phyloP scores from a whole-genome alignment of 495 filamentous ascomycete species.

The Staphylotrichum longicolle region DNA sequence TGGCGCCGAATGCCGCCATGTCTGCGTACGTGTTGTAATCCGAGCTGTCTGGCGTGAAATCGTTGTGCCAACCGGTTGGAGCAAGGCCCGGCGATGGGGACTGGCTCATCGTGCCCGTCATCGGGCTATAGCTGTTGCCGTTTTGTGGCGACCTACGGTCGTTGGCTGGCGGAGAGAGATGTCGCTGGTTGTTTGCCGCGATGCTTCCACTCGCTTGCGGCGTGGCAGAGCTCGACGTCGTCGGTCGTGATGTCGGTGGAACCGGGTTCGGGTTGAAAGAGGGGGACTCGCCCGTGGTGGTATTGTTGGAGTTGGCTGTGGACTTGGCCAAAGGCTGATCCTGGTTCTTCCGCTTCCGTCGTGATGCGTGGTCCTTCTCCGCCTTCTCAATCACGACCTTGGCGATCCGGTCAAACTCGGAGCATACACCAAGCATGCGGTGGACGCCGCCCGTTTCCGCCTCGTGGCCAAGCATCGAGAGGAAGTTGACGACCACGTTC shows the following conservation, averaged over 20 bases:
- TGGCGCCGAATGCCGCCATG: slow-evolving; percentile 43
- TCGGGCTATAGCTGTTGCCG: slow-evolving; percentile 35
- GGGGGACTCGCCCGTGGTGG: slow-evolving; percentile 28
- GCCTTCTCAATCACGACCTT: slow-evolving; percentile 87
- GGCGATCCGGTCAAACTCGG: slow-evolving; percentile 93
- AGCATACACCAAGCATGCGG: slow-evolving; percentile 88
- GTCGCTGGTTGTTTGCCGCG: slow-evolving; percentile 24
- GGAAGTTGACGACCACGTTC: slow-evolving; percentile 87
- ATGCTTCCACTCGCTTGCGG: slow-evolving; percentile 31
- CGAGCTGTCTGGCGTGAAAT: slow-evolving; percentile 25
- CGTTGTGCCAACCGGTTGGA: slow-evolving; percentile 34
- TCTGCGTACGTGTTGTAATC: slow-evolving; percentile 51
- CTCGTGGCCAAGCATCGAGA: slow-evolving; percentile 67
- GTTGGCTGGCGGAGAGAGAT: slow-evolving; percentile 43
- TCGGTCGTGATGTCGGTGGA: slow-evolving; percentile 34
- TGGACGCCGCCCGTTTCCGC: slow-evolving; percentile 82
- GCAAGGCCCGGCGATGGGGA: slow-evolving; percentile 34
- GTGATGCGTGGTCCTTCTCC: slow-evolving; percentile 72
- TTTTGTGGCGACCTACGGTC: slow-evolving; percentile 39
- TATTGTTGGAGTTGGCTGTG: slow-evolving; percentile 1
- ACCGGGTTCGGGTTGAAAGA: slow-evolving; percentile 37
- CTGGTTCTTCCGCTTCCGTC: slow-evolving; percentile 75
- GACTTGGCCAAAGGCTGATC: slow-evolving; percentile 13
- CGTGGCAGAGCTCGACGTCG: slow-evolving; percentile 37
- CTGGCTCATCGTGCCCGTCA: slow-evolving; percentile 35